Conservation (phyloP, 768 basidiomycete species). For the Suillus occidentalis region DNA sequence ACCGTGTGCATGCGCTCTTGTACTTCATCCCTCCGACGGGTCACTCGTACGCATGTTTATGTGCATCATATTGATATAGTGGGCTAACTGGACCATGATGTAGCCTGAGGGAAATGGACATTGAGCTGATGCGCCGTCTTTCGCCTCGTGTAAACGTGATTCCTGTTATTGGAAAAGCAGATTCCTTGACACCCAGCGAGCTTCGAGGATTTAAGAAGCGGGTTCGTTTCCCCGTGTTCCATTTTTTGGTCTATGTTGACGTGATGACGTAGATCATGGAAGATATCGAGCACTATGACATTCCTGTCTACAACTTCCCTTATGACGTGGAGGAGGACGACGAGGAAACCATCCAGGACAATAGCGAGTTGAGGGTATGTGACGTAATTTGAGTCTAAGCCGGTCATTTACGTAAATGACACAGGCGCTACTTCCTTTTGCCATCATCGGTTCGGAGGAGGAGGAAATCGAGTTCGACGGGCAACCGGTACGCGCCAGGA, state of each 20-base stretch:
- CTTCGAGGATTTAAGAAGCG: slow-evolving; percentile 95
- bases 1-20: slow-evolving; percentile 92
- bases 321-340: slow-evolving; percentile 99
- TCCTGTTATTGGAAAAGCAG: slow-evolving; percentile 95
- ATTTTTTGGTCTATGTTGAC: slow-evolving; percentile 12
- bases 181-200: slow-evolving; percentile 91
- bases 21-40: slow-evolving; percentile 99
- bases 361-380: slow-evolving; percentile 87
- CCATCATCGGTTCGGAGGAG: slow-evolving; percentile 96
- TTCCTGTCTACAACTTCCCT: slow-evolving; percentile 99
- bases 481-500: slow-evolving; percentile 85
- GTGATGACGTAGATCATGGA: slow-evolving; percentile 83
- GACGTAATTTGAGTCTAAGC: slow-evolving; percentile 3
- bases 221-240: slow-evolving; percentile 38
- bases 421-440: slow-evolving; percentile 91
- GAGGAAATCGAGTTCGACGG: slow-evolving; percentile 95
- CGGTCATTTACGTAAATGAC: slow-evolving; percentile 10
- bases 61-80: neutral
- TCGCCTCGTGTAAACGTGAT: slow-evolving; percentile 99
- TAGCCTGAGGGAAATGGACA: slow-evolving; percentile 96
- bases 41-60: slow-evolving; percentile 68
- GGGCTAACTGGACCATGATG: neutral
- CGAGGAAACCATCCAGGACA: slow-evolving; percentile 97
- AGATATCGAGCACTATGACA: slow-evolving; percentile 97
- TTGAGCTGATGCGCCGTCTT: slow-evolving; percentile 96